Evolutionary conservation across 306 rosid species (phyloP).

Genomic region (Hippophae gyantsensis): DNA sequence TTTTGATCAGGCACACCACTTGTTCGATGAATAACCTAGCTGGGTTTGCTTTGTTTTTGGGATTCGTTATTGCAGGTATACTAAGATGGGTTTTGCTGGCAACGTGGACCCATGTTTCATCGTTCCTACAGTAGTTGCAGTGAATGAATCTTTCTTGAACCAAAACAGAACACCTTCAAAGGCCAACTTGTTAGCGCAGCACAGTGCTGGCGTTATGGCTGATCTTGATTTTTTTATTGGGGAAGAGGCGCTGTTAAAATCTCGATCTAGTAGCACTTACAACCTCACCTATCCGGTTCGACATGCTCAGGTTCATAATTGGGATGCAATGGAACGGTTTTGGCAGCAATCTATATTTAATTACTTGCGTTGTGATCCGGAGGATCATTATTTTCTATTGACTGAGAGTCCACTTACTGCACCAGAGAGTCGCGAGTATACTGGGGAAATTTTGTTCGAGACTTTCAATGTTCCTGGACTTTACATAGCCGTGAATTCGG

Average conservation of each 20-base stretch:
- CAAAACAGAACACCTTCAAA: constrained; percentile 66
- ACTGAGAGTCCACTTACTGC: constrained; percentile 94
- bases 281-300: constrained; percentile 71
- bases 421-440: constrained; percentile 94
- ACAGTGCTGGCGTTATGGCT: constrained; percentile 98
- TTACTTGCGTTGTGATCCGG: constrained; percentile 96
- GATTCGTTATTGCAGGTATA: constrained; percentile 45
- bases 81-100: constrained; percentile 98
- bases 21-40: constrained; percentile 13
- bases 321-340: constrained; percentile 97
- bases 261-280: constrained; percentile 78
- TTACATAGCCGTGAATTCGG: constrained; percentile 90
- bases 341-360: constrained; percentile 98
- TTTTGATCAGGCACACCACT: constrained; percentile 1
- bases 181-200: constrained; percentile 77
- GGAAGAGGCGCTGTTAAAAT: constrained; percentile 73
- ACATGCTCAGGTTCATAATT: constrained; percentile 88
- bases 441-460: constrained; percentile 98
- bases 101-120: constrained; percentile 93
- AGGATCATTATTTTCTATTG: constrained; percentile 93
- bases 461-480: constrained; percentile 98
- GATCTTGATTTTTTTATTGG: constrained; percentile 99
- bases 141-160: constrained; percentile 76
- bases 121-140: constrained; percentile 82
- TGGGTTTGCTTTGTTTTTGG: constrained; percentile 8